These are phyloP conservation scores for Populus ilicifolia DNA, from an alignment of 345 rosid species.

Conservation along the genomic window DNA sequence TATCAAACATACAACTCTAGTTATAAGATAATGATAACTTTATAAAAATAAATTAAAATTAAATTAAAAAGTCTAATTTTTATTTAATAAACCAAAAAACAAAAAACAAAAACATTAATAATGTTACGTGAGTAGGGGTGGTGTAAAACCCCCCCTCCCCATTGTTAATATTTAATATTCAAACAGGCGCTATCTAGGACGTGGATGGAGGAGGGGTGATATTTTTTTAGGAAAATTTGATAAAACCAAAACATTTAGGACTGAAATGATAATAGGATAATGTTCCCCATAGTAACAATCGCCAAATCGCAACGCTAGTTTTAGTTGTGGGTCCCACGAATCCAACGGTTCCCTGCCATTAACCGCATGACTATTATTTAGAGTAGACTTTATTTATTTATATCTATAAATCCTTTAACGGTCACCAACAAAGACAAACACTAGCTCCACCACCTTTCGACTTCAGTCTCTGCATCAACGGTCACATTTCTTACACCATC, in stretches of 20 bases:
- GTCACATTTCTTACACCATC: neutral
- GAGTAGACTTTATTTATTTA: neutral
- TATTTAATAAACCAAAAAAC: too few species aligned
- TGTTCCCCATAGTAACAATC: neutral
- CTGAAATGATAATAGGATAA: neutral
- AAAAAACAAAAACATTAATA: too few species aligned
- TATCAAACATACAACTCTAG: too few species aligned
- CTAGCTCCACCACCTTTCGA: conserved; percentile 7
- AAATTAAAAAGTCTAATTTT: too few species aligned
- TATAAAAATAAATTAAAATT: too few species aligned
- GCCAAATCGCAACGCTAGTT: neutral
- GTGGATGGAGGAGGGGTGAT: too few species aligned
- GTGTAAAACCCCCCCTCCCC: too few species aligned
- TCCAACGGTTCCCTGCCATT: neutral
- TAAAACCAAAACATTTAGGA: neutral
- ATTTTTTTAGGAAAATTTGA: neutral
- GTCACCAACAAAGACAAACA: conserved; percentile 19
- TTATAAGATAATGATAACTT: fast-evolving
- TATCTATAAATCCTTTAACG: conserved; percentile 26
- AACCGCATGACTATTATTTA: neutral
- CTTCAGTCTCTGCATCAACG: neutral
- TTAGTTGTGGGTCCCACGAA: neutral
- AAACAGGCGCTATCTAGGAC: too few species aligned
- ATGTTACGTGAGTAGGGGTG: too few species aligned
- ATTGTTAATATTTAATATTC: too few species aligned